Conservation (phyloP, 1,284 basidiomycete genomes). For the Fistulina hepatica region DNA sequence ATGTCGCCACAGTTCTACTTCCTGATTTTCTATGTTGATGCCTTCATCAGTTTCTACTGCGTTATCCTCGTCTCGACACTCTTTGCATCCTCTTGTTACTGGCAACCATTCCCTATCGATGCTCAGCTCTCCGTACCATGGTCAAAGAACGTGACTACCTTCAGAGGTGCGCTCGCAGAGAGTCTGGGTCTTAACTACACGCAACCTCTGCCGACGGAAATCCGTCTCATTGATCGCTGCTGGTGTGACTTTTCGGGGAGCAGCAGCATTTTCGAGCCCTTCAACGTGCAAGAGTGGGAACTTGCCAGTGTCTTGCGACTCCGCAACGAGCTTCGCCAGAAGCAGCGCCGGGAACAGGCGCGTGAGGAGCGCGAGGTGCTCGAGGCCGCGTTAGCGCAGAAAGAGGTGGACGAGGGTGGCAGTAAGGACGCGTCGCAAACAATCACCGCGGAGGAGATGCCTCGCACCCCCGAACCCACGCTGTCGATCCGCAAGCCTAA, state of each 20-base stretch:
- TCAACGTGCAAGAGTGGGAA: conserved; percentile 66
- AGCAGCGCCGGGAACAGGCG: no score
- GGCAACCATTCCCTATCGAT: conserved; percentile 64
- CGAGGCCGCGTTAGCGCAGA: no score
- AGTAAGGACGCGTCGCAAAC: no score
- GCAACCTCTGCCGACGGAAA: conserved; percentile 33
- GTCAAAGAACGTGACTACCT: conserved; percentile 58
- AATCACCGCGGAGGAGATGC: no score
- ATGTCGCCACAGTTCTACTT: conserved; percentile 17
- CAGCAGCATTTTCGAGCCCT: conserved; percentile 56
- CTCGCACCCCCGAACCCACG: no score
- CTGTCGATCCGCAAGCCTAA: no score
- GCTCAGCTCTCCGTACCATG: conserved; percentile 50
- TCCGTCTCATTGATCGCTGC: conserved; percentile 60
- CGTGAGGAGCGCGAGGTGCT: no score
- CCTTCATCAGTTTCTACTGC: conserved; percentile 59
- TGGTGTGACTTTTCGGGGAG: conserved; percentile 64
- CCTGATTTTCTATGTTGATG: conserved; percentile 10
- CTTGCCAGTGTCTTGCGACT: conserved; percentile 41
- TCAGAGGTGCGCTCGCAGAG: conserved; percentile 47
- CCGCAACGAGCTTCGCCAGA: conserved; percentile 36
- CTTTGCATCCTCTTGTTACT: conserved; percentile 76
- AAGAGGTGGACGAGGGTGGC: no score
- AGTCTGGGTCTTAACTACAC: conserved; percentile 25
- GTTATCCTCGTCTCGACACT: conserved; percentile 65